phyloP scores from a whole-genome alignment of 441 rosid species.

The Cnidoscolus chayamansa region DNA sequence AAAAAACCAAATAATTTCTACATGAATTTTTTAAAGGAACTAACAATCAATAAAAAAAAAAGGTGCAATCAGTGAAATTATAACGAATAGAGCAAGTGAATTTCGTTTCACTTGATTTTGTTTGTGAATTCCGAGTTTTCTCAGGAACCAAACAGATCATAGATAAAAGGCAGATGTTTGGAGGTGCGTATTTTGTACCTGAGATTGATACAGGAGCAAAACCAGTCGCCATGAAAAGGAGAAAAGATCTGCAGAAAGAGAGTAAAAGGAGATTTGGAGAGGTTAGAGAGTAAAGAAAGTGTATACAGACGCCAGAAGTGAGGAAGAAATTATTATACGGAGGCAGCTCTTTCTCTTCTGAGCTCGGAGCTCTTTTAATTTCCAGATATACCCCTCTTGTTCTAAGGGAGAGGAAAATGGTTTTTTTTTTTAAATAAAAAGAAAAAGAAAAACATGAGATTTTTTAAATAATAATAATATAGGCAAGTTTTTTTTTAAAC shows the following conservation, averaged over 20 bases:
- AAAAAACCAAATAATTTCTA: background rate
- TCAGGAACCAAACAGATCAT: background rate
- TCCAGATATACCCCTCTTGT: slow-evolving; percentile 7
- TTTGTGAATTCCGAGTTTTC: background rate
- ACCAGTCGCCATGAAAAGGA: slow-evolving; percentile 37
- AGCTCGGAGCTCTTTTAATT: background rate
- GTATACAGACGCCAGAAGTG: background rate
- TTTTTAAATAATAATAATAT: too few relatives aligned
- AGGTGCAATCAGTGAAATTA: background rate
- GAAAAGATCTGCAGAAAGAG: slow-evolving; percentile 17
- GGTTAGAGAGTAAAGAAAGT: background rate
- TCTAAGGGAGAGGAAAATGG: background rate
- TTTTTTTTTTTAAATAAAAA: too few relatives aligned
- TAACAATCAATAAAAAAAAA: background rate
- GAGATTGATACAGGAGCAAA: slow-evolving; percentile 50
- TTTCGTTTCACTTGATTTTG: background rate
- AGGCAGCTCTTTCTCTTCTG: background rate
- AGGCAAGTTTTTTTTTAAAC: too few relatives aligned
- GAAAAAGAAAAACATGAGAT: too few relatives aligned
- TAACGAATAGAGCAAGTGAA: background rate
- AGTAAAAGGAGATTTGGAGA: too few relatives aligned
- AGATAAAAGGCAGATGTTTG: background rate
- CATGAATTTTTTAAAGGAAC: background rate
- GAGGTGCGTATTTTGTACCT: slow-evolving; percentile 25
- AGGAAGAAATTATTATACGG: background rate